Evolutionary conservation across 768 basidiomycete species (phyloP).

Genomic region (Udeniomyces megalosporus): DNA sequence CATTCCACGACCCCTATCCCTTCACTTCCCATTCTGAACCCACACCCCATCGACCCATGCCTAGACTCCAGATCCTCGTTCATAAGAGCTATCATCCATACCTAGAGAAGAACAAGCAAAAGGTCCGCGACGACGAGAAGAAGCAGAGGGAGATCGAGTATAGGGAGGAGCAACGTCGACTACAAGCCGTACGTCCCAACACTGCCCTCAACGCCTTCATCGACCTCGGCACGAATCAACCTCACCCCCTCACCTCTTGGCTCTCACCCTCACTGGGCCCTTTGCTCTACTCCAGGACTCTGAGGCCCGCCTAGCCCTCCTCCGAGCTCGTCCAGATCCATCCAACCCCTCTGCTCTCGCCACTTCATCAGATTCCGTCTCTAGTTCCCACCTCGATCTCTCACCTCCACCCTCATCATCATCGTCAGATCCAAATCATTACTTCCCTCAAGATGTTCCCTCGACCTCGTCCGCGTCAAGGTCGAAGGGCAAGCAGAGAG

Average conservation of each 20-base stretch:
- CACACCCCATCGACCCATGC: slow-evolving; percentile 19
- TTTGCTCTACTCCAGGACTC: slow-evolving; percentile 18
- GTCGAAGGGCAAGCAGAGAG: slow-evolving; percentile 21
- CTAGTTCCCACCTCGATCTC: background rate
- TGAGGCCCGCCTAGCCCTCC: slow-evolving; percentile 22
- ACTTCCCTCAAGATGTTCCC: slow-evolving; percentile 19
- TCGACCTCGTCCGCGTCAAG: slow-evolving; percentile 18
- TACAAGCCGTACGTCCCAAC: slow-evolving; percentile 23
- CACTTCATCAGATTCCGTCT: background rate
- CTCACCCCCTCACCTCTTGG: background rate
- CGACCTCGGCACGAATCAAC: too few relatives aligned
- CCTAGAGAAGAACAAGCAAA: slow-evolving; percentile 30
- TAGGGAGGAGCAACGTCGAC: slow-evolving; percentile 22
- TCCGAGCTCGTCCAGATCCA: slow-evolving; percentile 18
- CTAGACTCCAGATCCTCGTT: slow-evolving; percentile 29
- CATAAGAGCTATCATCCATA: slow-evolving; percentile 33
- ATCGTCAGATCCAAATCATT: slow-evolving; percentile 12
- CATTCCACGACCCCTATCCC: background rate
- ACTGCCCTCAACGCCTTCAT: too few relatives aligned
- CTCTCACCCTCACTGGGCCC: background rate
- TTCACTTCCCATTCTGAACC: background rate
- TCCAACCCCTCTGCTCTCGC: background rate
- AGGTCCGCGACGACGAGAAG: slow-evolving; percentile 30
- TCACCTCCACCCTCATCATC: slow-evolving; percentile 1
- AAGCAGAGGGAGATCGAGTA: slow-evolving; percentile 24